phyloP scores from a whole-genome alignment of 1,284 basidiomycete genomes.

The Omphalotus olearius region DNA sequence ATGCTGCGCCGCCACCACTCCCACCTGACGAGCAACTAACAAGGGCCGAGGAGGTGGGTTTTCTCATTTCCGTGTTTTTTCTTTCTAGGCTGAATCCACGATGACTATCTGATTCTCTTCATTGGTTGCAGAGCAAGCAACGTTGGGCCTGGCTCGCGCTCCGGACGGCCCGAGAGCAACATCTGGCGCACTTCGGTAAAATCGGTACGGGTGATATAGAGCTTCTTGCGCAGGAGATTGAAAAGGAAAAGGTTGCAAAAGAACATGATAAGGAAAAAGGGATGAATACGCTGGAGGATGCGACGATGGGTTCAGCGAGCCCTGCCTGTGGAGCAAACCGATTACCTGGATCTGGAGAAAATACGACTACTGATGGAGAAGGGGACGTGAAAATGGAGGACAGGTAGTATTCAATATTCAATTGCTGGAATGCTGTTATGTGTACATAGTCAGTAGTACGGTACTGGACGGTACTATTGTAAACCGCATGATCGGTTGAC shows the following conservation, averaged over 20 bases:
- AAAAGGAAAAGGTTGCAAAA: constrained; percentile 41
- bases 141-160: constrained; percentile 77
- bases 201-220: constrained; percentile 75
- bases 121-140: constrained; percentile 54
- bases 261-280: constrained; percentile 46
- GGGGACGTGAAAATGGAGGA: constrained; percentile 58
- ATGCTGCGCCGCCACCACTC: constrained; percentile 23
- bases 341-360: constrained; percentile 2
- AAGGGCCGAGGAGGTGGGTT: constrained; percentile 57
- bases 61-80: constrained; percentile 1
- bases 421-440: too few relatives aligned
- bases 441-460: too few relatives aligned
- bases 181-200: constrained; percentile 70
- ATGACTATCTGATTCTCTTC: not conserved
- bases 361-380: constrained; percentile 28
- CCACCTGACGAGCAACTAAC: constrained; percentile 47
- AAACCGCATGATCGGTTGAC: too few relatives aligned
- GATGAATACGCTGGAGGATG: constrained; percentile 12
- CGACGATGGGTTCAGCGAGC: constrained; percentile 1
- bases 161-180: constrained; percentile 64
- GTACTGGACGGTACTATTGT: too few relatives aligned
- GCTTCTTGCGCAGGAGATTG: constrained; percentile 63
- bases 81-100: not conserved
- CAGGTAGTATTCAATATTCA: constrained; percentile 12
- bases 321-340: not conserved